Evolutionary conservation across 345 rosid genomes (phyloP).

Genomic region (Citrus maxima): DNA sequence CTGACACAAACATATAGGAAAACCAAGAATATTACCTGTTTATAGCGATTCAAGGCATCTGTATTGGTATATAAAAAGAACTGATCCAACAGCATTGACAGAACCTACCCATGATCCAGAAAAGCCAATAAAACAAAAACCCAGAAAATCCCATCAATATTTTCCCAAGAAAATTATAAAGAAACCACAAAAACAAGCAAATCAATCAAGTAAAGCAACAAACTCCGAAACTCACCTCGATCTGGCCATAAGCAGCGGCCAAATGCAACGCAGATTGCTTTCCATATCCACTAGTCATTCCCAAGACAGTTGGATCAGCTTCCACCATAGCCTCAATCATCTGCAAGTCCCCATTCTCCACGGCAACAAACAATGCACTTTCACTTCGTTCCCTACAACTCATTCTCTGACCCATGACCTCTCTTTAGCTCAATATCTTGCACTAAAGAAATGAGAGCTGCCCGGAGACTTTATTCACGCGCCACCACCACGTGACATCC

Average conservation of each 20-base stretch:
- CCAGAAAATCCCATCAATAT: slow-evolving; percentile 10
- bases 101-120: slow-evolving; percentile 19
- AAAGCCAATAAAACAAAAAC: slow-evolving; percentile 7
- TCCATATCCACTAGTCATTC: slow-evolving; percentile 24
- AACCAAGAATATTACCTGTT: slow-evolving; percentile 24
- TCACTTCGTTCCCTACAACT: slow-evolving; percentile 33
- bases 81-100: slow-evolving; percentile 33
- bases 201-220: background rate
- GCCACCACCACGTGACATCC: slow-evolving; percentile 7
- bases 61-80: slow-evolving; percentile 28
- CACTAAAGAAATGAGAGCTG: background rate
- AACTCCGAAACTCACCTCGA: slow-evolving; percentile 27
- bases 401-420: slow-evolving; percentile 33
- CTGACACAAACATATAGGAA: background rate
- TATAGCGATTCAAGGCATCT: slow-evolving; percentile 38
- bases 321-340: slow-evolving; percentile 31
- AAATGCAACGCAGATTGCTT: slow-evolving; percentile 37
- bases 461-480: slow-evolving; percentile 5
- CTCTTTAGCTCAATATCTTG: background rate
- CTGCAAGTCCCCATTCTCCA: slow-evolving; percentile 32
- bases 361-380: slow-evolving; percentile 25
- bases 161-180: background rate
- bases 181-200: background rate
- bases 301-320: slow-evolving; percentile 26
- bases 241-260: slow-evolving; percentile 45